Evolutionary conservation across 2,329 filamentous ascomycete species (phyloP).

Genomic region (Microcyclospora pomicola): DNA sequence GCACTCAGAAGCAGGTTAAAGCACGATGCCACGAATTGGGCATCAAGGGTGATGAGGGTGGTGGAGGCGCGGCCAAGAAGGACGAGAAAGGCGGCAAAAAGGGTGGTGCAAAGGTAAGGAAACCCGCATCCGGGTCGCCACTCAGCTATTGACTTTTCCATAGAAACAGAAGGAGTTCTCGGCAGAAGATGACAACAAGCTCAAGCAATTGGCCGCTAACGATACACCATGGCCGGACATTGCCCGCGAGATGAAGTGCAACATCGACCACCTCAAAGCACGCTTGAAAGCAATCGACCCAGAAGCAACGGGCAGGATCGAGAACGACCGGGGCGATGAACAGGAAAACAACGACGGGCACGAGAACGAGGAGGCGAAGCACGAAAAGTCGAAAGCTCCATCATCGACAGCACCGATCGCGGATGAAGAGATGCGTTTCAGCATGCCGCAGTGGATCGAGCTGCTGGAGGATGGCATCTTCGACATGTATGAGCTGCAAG

Average conservation of each 20-base stretch:
- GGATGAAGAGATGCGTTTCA: conserved; percentile 15
- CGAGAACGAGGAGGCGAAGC: conserved; percentile 10
- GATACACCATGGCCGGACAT: conserved; percentile 22
- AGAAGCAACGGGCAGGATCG: neutral
- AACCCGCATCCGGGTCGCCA: neutral
- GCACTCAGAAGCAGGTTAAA: conserved; percentile 10
- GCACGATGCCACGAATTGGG: conserved; percentile 25
- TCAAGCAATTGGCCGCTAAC: conserved; percentile 24
- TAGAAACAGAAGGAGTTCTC: conserved; percentile 11
- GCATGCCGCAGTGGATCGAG: conserved; percentile 16
- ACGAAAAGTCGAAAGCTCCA: neutral
- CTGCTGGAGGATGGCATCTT: conserved; percentile 24
- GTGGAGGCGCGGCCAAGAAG: conserved; percentile 2
- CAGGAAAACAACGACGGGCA: conserved; percentile 11
- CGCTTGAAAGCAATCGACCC: conserved; percentile 25
- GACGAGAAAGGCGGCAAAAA: conserved; percentile 7
- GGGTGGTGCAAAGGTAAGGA: conserved; percentile 2
- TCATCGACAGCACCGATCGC: conserved; percentile 3
- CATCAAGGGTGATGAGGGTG: conserved; percentile 1
- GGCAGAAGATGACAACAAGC: conserved; percentile 27
- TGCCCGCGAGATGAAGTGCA: conserved; percentile 18
- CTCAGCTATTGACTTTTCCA: neutral
- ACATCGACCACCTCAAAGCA: conserved; percentile 7
- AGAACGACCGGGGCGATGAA: conserved; percentile 2
- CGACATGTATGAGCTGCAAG: conserved; percentile 25